Evolutionary conservation across 2,329 filamentous ascomycete genomes (phyloP).

Genomic region (Hypoxylon sp.): DNA sequence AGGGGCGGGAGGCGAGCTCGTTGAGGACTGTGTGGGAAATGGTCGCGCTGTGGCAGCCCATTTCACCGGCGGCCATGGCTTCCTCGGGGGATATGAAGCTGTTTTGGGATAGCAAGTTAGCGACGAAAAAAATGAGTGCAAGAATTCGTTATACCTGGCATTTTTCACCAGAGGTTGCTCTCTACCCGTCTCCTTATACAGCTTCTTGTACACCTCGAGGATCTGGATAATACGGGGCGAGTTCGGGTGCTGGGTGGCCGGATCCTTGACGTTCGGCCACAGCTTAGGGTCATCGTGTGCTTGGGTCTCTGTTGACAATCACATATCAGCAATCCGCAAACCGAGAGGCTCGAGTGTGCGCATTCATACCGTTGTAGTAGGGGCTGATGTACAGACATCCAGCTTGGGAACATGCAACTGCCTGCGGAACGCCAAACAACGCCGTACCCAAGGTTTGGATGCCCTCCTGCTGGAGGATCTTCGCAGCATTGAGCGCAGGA

Average conservation of each 20-base stretch:
- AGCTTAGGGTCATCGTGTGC: constrained; percentile 61
- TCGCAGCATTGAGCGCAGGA: constrained; percentile 62
- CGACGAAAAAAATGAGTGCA: too few relatives aligned
- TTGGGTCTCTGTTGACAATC: constrained; percentile 56
- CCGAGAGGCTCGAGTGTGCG: constrained; percentile 1
- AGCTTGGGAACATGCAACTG: constrained; percentile 65
- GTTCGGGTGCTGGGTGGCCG: constrained; percentile 64
- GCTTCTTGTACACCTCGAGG: constrained; percentile 62
- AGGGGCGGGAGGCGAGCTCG: constrained; percentile 58
- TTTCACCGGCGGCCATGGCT: constrained; percentile 62
- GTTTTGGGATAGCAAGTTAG: constrained; percentile 21
- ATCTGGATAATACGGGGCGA: constrained; percentile 65
- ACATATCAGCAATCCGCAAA: constrained; percentile 15
- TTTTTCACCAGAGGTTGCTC: constrained; percentile 65
- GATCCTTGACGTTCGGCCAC: constrained; percentile 65
- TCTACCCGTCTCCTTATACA: constrained; percentile 64
- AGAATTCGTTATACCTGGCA: constrained; percentile 46
- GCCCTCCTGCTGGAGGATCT: constrained; percentile 52
- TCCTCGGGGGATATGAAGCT: constrained; percentile 62
- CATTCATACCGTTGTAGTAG: constrained; percentile 62
- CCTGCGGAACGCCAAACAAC: constrained; percentile 64
- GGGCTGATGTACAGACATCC: constrained; percentile 63
- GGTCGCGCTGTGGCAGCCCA: constrained; percentile 64
- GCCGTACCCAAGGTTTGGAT: constrained; percentile 63
- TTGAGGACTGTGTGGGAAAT: constrained; percentile 57